A percentile compares a stretch with the other conserved stretches of the same genome.
These are phyloP conservation scores for Fusarium coffeatum DNA, from an alignment of 2,329 filamentous ascomycete genomes.

Conservation along the genomic window DNA sequence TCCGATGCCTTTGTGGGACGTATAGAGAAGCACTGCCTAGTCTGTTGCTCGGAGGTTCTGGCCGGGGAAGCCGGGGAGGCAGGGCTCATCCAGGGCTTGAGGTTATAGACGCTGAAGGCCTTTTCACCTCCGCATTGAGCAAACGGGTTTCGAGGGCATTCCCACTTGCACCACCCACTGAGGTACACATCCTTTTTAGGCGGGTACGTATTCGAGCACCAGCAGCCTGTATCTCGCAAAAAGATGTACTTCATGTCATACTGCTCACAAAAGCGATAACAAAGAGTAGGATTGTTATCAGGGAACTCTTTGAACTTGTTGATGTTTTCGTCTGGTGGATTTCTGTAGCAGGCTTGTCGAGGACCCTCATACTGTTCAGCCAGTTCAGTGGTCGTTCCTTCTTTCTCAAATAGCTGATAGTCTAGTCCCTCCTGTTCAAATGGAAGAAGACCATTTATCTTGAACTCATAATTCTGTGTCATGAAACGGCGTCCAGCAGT, in stretches of 20 bases:
- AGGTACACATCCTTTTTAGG: not conserved
- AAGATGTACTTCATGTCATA: accelerated
- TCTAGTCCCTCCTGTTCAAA: no score
- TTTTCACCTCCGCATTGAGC: not conserved
- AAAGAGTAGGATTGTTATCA: not conserved
- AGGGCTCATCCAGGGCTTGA: not conserved
- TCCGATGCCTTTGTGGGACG: not conserved
- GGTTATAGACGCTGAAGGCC: not conserved
- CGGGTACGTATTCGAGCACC: not conserved
- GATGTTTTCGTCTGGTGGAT: accelerated
- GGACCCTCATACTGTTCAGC: not conserved
- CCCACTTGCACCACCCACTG: not conserved
- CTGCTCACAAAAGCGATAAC: not conserved
- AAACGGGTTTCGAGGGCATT: not conserved
- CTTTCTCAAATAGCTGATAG: no score
- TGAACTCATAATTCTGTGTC: no score
- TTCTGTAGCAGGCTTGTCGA: not conserved
- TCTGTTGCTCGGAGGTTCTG: no score
- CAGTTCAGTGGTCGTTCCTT: accelerated
- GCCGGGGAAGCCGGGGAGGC: no score
- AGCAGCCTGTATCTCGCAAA: not conserved
- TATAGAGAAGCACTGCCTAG: not conserved
- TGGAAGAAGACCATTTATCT: not conserved
- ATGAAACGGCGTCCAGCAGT: not conserved
- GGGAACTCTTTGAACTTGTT: not conserved